Conservation (phyloP, 2,329 filamentous ascomycete genomes). For the Alternaria triticina region DNA sequence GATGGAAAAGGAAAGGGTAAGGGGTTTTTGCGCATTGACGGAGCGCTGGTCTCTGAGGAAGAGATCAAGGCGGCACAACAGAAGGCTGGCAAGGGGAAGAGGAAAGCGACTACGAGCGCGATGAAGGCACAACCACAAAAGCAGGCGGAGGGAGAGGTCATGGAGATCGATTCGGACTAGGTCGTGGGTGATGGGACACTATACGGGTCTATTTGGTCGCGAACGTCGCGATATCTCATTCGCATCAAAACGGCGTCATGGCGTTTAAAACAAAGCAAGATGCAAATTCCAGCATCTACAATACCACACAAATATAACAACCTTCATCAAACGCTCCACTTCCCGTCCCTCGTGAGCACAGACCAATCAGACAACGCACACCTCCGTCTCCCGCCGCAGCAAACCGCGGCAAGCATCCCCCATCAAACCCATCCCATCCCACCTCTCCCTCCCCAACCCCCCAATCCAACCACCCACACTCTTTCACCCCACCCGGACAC, state of each 20-base stretch:
- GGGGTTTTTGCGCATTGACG: conserved; percentile 84
- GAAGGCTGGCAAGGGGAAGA: conserved; percentile 15
- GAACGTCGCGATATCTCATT: neutral
- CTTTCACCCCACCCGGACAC: conserved; percentile 6
- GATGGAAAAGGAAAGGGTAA: conserved; percentile 70
- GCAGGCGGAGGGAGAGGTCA: conserved; percentile 12
- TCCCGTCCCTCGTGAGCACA: conserved; percentile 5
- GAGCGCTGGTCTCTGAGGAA: conserved; percentile 76
- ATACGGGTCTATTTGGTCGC: neutral
- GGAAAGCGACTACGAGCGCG: conserved; percentile 11
- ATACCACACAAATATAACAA: conserved; percentile 12
- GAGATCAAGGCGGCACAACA: conserved; percentile 60
- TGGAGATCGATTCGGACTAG: conserved; percentile 12
- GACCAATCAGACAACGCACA: conserved; percentile 21
- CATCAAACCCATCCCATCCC: conserved; percentile 2
- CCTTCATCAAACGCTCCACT: neutral
- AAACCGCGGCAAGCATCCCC: conserved; percentile 15
- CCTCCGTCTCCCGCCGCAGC: conserved; percentile 28
- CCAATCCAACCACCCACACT: neutral
- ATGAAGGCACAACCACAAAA: conserved; percentile 1
- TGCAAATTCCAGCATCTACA: conserved; percentile 11
- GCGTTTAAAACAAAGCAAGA: conserved; percentile 4
- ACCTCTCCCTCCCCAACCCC: neutral
- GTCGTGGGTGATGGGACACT: neutral
- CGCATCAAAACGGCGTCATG: conserved; percentile 11